Conservation (phyloP, 805 yeast species). For the Kuraishia borneana region DNA sequence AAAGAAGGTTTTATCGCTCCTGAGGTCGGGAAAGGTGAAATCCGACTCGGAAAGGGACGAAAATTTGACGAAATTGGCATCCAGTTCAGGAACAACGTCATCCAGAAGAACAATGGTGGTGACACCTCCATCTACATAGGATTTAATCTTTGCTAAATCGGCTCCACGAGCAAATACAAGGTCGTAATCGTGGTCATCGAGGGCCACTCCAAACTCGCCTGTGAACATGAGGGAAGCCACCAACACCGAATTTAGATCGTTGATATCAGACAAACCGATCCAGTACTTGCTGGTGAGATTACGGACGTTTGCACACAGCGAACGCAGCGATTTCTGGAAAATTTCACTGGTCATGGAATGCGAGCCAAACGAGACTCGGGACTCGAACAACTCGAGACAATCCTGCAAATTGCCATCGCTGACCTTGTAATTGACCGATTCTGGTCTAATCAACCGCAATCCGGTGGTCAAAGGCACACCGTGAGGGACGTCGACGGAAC, state of each 20-base stretch:
- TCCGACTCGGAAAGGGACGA: no score
- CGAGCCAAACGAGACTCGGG: slow-evolving; percentile 18
- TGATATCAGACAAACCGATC: background rate
- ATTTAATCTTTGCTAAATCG: background rate
- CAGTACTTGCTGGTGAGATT: background rate
- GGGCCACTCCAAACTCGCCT: background rate
- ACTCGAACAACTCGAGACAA: slow-evolving; percentile 42
- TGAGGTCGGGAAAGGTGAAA: no score
- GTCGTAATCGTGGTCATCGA: slow-evolving; percentile 15
- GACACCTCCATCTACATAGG: no score
- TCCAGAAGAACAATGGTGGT: no score
- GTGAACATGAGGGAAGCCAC: background rate
- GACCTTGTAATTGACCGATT: slow-evolving; percentile 45
- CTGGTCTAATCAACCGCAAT: slow-evolving; percentile 28
- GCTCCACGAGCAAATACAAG: slow-evolving; percentile 7
- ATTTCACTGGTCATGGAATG: no score
- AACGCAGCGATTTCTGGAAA: no score
- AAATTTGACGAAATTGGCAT: no score
- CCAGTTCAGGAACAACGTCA: no score
- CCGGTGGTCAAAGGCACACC: slow-evolving; percentile 64
- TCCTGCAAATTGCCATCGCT: slow-evolving; percentile 72
- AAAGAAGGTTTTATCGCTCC: no score
- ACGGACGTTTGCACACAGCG: no score
- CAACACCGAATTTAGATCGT: background rate
- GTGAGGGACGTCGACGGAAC: slow-evolving; percentile 66